A percentile compares a stretch with the other conserved stretches of the same genome.
phyloP scores from a whole-genome alignment of 2,329 filamentous ascomycete genomes.

The Monosporascus sp. region DNA sequence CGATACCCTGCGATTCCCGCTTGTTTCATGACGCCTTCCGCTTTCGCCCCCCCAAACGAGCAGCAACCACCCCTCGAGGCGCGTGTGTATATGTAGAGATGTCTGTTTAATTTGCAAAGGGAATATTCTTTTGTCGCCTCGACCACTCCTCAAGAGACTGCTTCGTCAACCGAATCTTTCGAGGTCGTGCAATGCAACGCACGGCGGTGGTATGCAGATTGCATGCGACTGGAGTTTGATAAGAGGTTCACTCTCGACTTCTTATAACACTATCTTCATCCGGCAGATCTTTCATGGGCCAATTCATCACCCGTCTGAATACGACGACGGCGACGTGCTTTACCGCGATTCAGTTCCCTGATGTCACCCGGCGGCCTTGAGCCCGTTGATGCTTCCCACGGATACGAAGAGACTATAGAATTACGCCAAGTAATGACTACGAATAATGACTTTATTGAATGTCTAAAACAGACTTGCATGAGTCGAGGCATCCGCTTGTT shows the following conservation, averaged over 20 bases:
- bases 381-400: not conserved
- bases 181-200: not conserved
- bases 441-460: constrained; percentile 22
- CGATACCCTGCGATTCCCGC: not conserved
- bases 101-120: constrained; percentile 34
- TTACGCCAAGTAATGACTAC: constrained; percentile 25
- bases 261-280: not conserved
- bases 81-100: constrained; percentile 25
- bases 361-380: not conserved
- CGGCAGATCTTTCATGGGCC: not conserved
- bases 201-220: not conserved
- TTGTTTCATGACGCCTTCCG: not conserved
- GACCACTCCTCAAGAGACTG: not conserved
- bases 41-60: constrained; percentile 6
- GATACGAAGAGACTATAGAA: constrained; percentile 22
- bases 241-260: not conserved
- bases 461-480: constrained; percentile 9
- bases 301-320: not conserved
- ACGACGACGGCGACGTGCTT: not conserved
- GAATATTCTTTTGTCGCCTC: constrained; percentile 25
- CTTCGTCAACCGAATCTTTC: not conserved
- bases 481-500: constrained; percentile 4
- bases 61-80: not conserved
- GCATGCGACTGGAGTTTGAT: not conserved
- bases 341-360: not conserved